phyloP scores from a whole-genome alignment of 192 early-diverging fungal genomes.

The Coemansia sp. region DNA sequence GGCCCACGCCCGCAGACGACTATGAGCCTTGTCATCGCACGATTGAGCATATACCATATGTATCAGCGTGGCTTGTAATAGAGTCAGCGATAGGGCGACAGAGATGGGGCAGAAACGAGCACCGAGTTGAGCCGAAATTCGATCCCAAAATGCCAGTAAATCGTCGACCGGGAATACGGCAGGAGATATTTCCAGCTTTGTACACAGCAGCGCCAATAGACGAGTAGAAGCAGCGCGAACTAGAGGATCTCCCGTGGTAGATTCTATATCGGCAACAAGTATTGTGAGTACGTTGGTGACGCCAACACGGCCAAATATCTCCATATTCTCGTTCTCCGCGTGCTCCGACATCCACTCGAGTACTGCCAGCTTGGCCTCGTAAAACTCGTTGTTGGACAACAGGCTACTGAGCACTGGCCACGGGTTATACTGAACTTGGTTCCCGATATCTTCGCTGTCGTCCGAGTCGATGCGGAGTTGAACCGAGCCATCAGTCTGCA shows the following conservation, averaged over 20 bases:
- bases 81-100: slow-evolving; percentile 36
- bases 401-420: slow-evolving; percentile 26
- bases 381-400: slow-evolving; percentile 28
- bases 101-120: slow-evolving; percentile 34
- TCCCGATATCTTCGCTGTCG: slow-evolving; percentile 2
- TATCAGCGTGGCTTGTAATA: slow-evolving; percentile 41
- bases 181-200: slow-evolving; percentile 35
- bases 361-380: slow-evolving; percentile 43
- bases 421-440: slow-evolving; percentile 39
- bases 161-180: slow-evolving; percentile 25
- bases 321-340: slow-evolving; percentile 24
- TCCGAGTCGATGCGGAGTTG: slow-evolving; percentile 27
- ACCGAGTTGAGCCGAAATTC: slow-evolving; percentile 21
- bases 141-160: slow-evolving; percentile 40
- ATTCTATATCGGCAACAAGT: slow-evolving; percentile 17
- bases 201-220: slow-evolving; percentile 43
- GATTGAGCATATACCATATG: slow-evolving; percentile 27
- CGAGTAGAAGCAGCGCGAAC: slow-evolving; percentile 31
- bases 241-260: slow-evolving; percentile 22
- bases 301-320: slow-evolving; percentile 33
- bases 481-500: slow-evolving; percentile 31
- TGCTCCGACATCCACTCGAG: slow-evolving; percentile 52
- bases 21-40: not conserved
- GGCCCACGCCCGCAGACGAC: slow-evolving; percentile 41
- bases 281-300: slow-evolving; percentile 21